Percentiles rank a stretch among this genome's conserved stretches.
Evolutionary conservation across 2,329 filamentous ascomycete genomes (phyloP).

Genomic region (Pestalotiopsis fici): DNA sequence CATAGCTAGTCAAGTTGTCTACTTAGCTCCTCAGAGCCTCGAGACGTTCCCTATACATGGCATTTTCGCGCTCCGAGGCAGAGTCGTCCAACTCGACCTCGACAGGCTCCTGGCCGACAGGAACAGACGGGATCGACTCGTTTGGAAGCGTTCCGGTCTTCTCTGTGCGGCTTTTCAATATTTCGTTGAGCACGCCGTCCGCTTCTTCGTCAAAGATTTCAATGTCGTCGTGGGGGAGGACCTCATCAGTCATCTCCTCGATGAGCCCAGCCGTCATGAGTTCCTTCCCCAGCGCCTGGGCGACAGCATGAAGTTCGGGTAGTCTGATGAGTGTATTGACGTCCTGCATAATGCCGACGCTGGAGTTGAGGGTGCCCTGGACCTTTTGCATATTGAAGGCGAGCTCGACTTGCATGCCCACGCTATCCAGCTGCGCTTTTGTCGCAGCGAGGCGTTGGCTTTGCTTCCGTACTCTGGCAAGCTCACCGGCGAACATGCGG

Average conservation of each 20-base stretch:
- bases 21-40: constrained; percentile 83
- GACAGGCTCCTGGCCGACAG: constrained; percentile 53
- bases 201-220: constrained; percentile 72
- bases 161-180: constrained; percentile 79
- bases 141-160: constrained; percentile 54
- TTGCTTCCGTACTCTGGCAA: constrained; percentile 80
- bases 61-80: constrained; percentile 83
- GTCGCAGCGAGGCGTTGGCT: constrained; percentile 75
- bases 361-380: constrained; percentile 84
- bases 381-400: constrained; percentile 96
- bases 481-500: constrained; percentile 84
- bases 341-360: constrained; percentile 94
- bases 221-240: constrained; percentile 70
- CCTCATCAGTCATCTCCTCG: constrained; percentile 94
- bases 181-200: constrained; percentile 84
- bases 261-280: constrained; percentile 94
- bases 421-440: constrained; percentile 88
- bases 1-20: not conserved
- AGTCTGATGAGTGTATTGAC: constrained; percentile 84
- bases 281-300: constrained; percentile 85
- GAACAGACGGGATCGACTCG: constrained; percentile 43
- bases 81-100: constrained; percentile 75
- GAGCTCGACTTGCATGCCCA: constrained; percentile 97
- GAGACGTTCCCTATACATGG: constrained; percentile 90
- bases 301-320: constrained; percentile 84